Evolutionary conservation across 176 grass and related monocot genomes (phyloP).

Genomic region (Phoenix dactylifera): DNA sequence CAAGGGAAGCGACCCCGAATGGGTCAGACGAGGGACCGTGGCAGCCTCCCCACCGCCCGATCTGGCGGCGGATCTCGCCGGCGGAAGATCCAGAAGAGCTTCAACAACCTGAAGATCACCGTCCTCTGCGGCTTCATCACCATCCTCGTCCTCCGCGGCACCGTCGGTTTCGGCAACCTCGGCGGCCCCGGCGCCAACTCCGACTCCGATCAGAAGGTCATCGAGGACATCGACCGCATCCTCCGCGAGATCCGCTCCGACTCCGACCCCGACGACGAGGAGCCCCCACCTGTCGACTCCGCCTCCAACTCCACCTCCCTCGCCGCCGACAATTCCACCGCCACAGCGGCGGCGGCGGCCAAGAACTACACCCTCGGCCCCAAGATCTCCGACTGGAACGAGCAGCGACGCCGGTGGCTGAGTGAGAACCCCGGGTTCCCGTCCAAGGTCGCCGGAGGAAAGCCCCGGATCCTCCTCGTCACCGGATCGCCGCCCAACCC

Average conservation of each 20-base stretch:
- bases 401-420: constrained; percentile 43
- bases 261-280: constrained; percentile 18
- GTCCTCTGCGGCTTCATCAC: constrained; percentile 42
- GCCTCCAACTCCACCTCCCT: background rate
- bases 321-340: background rate
- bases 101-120: constrained; percentile 44
- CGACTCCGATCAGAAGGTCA: constrained; percentile 1
- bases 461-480: constrained; percentile 42
- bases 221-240: constrained; percentile 38
- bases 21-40: background rate
- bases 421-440: constrained; percentile 45
- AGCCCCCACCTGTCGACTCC: too few species aligned
- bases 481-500: constrained; percentile 51
- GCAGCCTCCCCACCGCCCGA: background rate
- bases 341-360: background rate
- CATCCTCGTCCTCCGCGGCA: constrained; percentile 38
- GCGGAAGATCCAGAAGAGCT: constrained; percentile 27
- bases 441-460: constrained; percentile 22
- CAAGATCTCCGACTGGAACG: constrained; percentile 42
- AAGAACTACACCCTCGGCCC: constrained; percentile 33
- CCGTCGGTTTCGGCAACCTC: constrained; percentile 38
- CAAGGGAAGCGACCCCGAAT: too few species aligned
- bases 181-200: background rate
- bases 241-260: constrained; percentile 43
- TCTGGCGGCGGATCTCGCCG: constrained; percentile 18